These are phyloP conservation scores for Trypanosoma vivax DNA, from an alignment of 208 protist species.

Conservation along the genomic window DNA sequence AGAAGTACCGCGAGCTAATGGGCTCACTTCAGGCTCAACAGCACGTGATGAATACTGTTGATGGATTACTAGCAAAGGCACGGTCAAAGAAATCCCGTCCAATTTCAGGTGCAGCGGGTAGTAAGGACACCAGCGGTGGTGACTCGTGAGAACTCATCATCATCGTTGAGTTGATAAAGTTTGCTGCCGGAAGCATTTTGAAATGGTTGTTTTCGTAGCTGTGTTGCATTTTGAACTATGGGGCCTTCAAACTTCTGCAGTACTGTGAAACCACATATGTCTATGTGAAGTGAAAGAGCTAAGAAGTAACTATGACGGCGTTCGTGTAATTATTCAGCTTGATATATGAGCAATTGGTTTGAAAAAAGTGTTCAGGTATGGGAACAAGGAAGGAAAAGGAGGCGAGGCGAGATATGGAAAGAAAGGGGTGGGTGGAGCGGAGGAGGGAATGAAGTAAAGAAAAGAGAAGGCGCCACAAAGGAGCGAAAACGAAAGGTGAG, in stretches of 20 bases:
- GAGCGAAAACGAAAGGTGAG: background rate
- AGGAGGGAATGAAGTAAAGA: background rate
- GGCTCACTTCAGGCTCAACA: slow-evolving; percentile 80
- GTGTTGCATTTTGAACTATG: too few relatives aligned
- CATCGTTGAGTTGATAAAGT: too few relatives aligned
- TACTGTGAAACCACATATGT: too few relatives aligned
- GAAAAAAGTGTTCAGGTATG: too few relatives aligned
- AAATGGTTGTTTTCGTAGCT: too few relatives aligned
- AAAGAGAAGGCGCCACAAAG: background rate
- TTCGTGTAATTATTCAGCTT: too few relatives aligned
- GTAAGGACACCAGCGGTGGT: slow-evolving; percentile 6
- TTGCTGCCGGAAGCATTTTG: too few relatives aligned
- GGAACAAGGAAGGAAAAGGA: background rate
- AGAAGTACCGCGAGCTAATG: slow-evolving; percentile 61
- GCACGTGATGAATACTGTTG: slow-evolving; percentile 83
- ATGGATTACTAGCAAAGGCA: slow-evolving; percentile 60
- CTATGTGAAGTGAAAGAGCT: too few relatives aligned
- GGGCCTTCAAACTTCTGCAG: too few relatives aligned
- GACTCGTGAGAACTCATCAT: slow-evolving; percentile 9
- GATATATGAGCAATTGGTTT: too few relatives aligned
- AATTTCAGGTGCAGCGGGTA: slow-evolving; percentile 31
- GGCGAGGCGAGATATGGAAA: background rate
- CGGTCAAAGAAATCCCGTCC: slow-evolving; percentile 49
- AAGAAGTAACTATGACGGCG: too few relatives aligned
- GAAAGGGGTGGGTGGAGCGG: too few relatives aligned